Evolutionary conservation across 192 early-diverging fungal genomes (phyloP).

Genomic region (Spinellus fusiger): DNA sequence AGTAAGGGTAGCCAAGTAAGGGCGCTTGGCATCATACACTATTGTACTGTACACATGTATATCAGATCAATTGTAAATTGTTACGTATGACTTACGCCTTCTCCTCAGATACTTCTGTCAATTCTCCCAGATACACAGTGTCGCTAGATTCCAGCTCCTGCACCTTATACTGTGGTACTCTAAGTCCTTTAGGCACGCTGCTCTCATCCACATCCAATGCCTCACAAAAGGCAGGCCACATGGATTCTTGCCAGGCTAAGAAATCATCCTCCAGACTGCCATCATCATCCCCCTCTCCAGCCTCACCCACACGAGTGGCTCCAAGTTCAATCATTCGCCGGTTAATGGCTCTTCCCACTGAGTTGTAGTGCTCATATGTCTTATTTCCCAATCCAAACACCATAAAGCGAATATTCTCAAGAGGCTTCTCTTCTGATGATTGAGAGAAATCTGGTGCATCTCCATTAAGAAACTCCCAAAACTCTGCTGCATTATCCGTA

Average conservation of each 20-base stretch:
- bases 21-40: constrained; percentile 83
- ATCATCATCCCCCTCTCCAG: constrained; percentile 98
- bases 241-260: constrained; percentile 86
- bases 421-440: constrained; percentile 53
- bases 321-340: constrained; percentile 64
- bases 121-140: constrained; percentile 48
- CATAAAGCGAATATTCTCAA: constrained; percentile 54
- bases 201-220: constrained; percentile 63
- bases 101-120: constrained; percentile 32
- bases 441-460: constrained; percentile 65
- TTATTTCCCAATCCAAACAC: constrained; percentile 85
- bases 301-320: constrained; percentile 64
- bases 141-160: constrained; percentile 35
- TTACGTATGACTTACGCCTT: constrained; percentile 11
- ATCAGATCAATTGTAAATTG: neutral
- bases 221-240: constrained; percentile 71
- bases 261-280: constrained; percentile 95
- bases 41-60: constrained; percentile 28
- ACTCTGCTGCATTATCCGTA: constrained; percentile 94
- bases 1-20: constrained; percentile 66
- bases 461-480: constrained; percentile 82
- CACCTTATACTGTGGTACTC: constrained; percentile 50
- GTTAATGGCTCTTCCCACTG: constrained; percentile 69
- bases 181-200: constrained; percentile 6
- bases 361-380: constrained; percentile 90